Evolutionary conservation across 768 basidiomycete genomes (phyloP).

Genomic region (Thelephora aurantiotincta): DNA sequence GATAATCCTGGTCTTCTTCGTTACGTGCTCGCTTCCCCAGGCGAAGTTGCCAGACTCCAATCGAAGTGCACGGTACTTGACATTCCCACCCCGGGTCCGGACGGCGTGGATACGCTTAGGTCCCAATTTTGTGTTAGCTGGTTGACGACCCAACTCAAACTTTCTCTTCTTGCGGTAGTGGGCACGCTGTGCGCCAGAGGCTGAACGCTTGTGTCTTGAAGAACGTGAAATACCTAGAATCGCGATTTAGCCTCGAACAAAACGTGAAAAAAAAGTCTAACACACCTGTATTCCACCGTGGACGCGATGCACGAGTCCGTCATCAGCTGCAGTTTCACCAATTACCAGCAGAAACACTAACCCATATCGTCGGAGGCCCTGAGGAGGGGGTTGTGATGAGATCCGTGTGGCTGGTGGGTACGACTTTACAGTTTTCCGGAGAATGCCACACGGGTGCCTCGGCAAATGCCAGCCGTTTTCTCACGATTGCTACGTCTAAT

Average conservation of each 20-base stretch:
- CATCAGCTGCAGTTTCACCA: no score
- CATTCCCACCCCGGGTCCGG: conserved; percentile 89
- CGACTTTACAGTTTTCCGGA: no score
- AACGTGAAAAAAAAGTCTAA: not conserved
- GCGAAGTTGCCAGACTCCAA: conserved; percentile 97
- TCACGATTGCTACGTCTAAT: not conserved
- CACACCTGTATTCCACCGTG: not conserved
- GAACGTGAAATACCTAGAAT: conserved; percentile 86
- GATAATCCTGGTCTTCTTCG: conserved; percentile 92
- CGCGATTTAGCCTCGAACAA: not conserved
- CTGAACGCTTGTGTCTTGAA: conserved; percentile 94
- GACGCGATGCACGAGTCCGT: no score
- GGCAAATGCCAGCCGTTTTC: no score
- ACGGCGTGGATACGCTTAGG: conserved; percentile 91
- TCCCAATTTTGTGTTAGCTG: conserved; percentile 95
- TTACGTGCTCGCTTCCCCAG: conserved; percentile 92
- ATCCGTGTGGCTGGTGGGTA: no score
- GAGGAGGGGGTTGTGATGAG: no score
- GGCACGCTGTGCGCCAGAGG: conserved; percentile 82
- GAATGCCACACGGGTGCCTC: no score
- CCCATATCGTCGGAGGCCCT: no score
- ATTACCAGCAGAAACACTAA: no score
- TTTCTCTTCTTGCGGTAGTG: conserved; percentile 99
- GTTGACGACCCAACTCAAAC: conserved; percentile 98
- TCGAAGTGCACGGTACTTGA: conserved; percentile 92